A percentile compares a stretch with the other conserved stretches of the same genome.
Conservation (phyloP, 2,329 filamentous ascomycete species). For the Calonectria pseudoturangicola region DNA sequence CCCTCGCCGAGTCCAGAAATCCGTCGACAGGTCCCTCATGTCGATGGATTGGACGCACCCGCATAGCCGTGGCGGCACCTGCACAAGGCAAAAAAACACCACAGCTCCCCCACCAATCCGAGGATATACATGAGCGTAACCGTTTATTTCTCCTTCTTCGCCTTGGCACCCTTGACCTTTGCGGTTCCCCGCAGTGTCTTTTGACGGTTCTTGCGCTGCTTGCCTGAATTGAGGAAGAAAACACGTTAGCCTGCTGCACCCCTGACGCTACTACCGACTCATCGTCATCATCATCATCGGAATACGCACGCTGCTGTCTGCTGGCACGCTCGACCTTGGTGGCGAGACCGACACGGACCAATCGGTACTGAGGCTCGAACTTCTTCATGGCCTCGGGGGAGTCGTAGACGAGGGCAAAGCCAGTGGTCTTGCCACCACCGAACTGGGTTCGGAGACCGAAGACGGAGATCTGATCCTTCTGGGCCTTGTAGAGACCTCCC, state of each 20-base stretch:
- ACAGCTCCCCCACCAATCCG: constrained; percentile 55
- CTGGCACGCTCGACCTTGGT: constrained; percentile 97
- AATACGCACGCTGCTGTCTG: constrained; percentile 97
- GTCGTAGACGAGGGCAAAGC: constrained; percentile 99
- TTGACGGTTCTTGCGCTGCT: constrained; percentile 99
- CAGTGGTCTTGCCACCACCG: constrained; percentile 99
- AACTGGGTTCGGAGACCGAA: constrained; percentile 99
- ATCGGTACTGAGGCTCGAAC: constrained; percentile 99
- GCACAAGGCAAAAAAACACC: constrained; percentile 55
- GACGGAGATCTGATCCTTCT: constrained; percentile 97
- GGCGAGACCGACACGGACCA: constrained; percentile 93
- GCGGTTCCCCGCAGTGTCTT: constrained; percentile 99
- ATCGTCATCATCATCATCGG: not conserved
- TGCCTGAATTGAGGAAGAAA: constrained; percentile 78
- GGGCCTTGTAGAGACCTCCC: constrained; percentile 96
- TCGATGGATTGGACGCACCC: constrained; percentile 53
- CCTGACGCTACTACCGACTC: not conserved
- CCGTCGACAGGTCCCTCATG: constrained; percentile 55
- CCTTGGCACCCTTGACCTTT: constrained; percentile 96
- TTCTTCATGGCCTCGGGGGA: constrained; percentile 99
- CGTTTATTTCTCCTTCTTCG: constrained; percentile 94
- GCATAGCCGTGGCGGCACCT: constrained; percentile 53
- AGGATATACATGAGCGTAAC: constrained; percentile 60
- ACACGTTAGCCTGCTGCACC: constrained; percentile 28
- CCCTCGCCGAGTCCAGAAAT: constrained; percentile 57